phyloP scores from a whole-genome alignment of 139 green algal species.

The Chlorella vulgaris region DNA sequence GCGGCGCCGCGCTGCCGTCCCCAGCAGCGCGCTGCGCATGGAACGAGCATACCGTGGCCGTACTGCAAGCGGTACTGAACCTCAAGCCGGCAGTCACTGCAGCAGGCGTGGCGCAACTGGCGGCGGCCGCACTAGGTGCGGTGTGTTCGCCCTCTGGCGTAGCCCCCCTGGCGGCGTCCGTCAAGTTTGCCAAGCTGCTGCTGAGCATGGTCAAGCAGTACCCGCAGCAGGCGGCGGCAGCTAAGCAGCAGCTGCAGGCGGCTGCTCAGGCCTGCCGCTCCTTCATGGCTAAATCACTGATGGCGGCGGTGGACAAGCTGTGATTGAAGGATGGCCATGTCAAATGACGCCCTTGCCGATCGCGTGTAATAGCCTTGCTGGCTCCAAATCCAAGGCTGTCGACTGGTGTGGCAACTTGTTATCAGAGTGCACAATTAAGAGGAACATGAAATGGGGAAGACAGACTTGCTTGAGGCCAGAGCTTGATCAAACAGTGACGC shows the following conservation, averaged over 20 bases:
- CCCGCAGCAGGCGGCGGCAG: not conserved
- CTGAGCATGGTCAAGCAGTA: constrained; percentile 31
- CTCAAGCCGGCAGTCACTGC: not conserved
- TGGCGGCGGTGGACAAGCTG: constrained; percentile 24
- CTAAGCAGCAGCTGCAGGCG: not conserved
- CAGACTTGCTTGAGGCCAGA: too few relatives aligned
- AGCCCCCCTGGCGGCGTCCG: not conserved
- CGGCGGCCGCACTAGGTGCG: not conserved
- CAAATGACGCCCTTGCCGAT: too few relatives aligned
- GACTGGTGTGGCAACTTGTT: too few relatives aligned
- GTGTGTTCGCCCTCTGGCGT: not conserved
- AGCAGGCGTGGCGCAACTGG: not conserved
- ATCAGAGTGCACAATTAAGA: too few relatives aligned
- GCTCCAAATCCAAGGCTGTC: not conserved
- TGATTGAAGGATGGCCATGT: too few relatives aligned
- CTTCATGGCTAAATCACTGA: constrained; percentile 17
- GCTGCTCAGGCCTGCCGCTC: not conserved
- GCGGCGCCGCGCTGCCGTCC: not conserved
- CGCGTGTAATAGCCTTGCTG: too few relatives aligned
- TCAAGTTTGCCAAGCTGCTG: constrained; percentile 28
- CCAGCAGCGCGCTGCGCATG: not conserved
- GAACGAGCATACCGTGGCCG: constrained; percentile 9
- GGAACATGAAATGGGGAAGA: too few relatives aligned
- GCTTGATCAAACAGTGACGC: too few relatives aligned
- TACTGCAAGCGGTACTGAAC: constrained; percentile 6